A percentile compares a stretch with the other conserved stretches of the same genome.
phyloP scores from a whole-genome alignment of 441 rosid genomes.

The Arabidopsis lyrata region DNA sequence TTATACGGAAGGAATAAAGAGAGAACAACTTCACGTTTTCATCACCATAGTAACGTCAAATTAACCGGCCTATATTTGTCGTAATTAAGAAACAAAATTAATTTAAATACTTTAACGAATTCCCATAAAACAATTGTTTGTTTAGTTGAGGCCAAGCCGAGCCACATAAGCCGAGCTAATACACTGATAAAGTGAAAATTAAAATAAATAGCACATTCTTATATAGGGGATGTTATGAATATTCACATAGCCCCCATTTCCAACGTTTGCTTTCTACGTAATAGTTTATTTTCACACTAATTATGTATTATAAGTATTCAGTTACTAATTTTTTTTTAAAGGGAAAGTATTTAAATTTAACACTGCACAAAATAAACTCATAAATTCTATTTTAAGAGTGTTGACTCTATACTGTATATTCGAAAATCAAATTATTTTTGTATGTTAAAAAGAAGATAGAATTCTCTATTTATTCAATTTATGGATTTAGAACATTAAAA shows the following conservation, averaged over 20 bases:
- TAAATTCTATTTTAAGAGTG: background rate
- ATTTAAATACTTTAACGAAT: slow-evolving; percentile 1
- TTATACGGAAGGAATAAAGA: slow-evolving; percentile 49
- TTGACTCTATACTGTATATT: too few relatives aligned
- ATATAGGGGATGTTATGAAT: slow-evolving; percentile 31
- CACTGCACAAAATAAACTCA: background rate
- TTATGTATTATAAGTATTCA: background rate
- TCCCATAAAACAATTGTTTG: slow-evolving; percentile 11
- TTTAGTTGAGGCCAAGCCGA: slow-evolving; percentile 27
- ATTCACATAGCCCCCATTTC: slow-evolving; percentile 36
- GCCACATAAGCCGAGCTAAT: slow-evolving; percentile 36
- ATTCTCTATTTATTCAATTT: background rate
- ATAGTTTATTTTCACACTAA: background rate
- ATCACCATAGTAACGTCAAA: slow-evolving; percentile 36
- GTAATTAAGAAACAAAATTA: slow-evolving; percentile 13
- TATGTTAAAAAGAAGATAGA: background rate
- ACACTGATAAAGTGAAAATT: background rate
- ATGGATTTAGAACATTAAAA: slow-evolving; percentile 13
- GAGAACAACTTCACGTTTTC: slow-evolving; percentile 42
- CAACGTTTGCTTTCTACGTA: slow-evolving; percentile 19
- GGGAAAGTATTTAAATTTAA: background rate
- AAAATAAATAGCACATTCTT: slow-evolving; percentile 10
- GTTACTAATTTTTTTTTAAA: background rate
- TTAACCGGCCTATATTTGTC: slow-evolving; percentile 15
- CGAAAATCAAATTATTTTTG: background rate